Evolutionary conservation across 768 basidiomycete species (phyloP), one percentile per base, ranked within the genome.

Genomic region (Rhodotorula sphaerocarpa): DNA sequence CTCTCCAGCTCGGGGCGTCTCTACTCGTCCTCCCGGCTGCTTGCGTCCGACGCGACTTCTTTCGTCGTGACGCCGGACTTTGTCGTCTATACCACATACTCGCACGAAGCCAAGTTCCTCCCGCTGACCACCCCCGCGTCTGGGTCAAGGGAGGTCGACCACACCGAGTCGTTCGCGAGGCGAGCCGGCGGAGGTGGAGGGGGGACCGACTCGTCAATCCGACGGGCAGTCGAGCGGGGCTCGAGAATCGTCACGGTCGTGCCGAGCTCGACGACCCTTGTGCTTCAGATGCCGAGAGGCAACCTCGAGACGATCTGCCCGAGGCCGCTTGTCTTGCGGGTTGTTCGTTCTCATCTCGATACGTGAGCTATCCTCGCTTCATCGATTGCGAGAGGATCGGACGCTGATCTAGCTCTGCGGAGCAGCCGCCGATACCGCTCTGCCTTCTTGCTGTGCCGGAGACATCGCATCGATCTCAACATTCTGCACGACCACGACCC

Each of bases 281-380:
- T 97, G 0, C 77, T 99, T 15, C 95, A 99, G 76, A 97, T 97
- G 93, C 95, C 93, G 0, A 78, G 95, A 67, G 95, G 95, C 1
- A 97, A 97, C 75, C 73, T 99, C 63, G 95, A 99, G 77, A 96
- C 90, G 1, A 85, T 99, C 56, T 89, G 86, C 70, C 95, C 95
- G 5, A 79, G 95, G 46, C 87, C 92, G 18, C 75, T 99, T 70
- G 91, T 96, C 23, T 83, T 95, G 79, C 81, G 85, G 59, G 85
- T 89, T 9, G 85, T 97, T 2, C 81, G 82, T 54, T 79, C 82
- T 55, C 87, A 92, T 72, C 77, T 96, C 10, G 80, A 86, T 42
- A 77, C 75, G 91, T 90, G 70, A 70, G 84, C 80, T 41, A 41
- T 60, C 67, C 14, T 12, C 44, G 7, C 5, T 34, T 42, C 31